phyloP scores from a whole-genome alignment of 108 stramenopile species.

The Chaetoceros muelleri region DNA sequence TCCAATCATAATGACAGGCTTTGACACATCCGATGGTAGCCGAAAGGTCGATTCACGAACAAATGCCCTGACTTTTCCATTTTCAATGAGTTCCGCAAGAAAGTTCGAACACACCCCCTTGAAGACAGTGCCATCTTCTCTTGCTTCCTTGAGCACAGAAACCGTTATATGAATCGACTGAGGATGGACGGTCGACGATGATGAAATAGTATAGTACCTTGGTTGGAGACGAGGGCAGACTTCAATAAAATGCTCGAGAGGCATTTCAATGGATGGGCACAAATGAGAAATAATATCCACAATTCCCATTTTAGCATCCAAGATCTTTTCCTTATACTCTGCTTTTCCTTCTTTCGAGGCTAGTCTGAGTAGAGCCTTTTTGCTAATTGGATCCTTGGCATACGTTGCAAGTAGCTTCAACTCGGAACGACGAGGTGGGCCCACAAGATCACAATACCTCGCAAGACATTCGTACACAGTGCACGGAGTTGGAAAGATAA shows the following conservation, averaged over 20 bases:
- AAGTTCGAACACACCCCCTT: conserved; percentile 84
- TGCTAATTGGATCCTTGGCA: conserved; percentile 63
- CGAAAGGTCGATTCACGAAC: conserved; percentile 87
- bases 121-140: conserved; percentile 47
- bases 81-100: conserved; percentile 32
- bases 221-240: conserved; percentile 82
- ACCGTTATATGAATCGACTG: conserved; percentile 86
- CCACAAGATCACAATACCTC: conserved; percentile 84
- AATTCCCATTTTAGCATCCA: conserved; percentile 46
- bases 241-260: conserved; percentile 81
- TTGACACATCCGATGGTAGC: conserved; percentile 36
- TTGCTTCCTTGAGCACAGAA: conserved; percentile 51
- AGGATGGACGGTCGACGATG: conserved; percentile 79
- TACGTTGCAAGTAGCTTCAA: conserved; percentile 81
- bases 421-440: conserved; percentile 74
- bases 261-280: conserved; percentile 70
- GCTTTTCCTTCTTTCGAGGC: conserved; percentile 73
- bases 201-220: conserved; percentile 95
- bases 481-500: conserved; percentile 88
- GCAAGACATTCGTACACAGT: conserved; percentile 80
- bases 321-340: conserved; percentile 73
- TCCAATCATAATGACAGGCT: conserved; percentile 91
- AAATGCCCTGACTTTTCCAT: conserved; percentile 62
- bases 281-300: conserved; percentile 44
- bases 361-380: conserved; percentile 61